Percentiles rank a stretch among this genome's conserved stretches.
phyloP scores from a whole-genome alignment of 805 yeast genomes.

The Candida nemodendra region DNA sequence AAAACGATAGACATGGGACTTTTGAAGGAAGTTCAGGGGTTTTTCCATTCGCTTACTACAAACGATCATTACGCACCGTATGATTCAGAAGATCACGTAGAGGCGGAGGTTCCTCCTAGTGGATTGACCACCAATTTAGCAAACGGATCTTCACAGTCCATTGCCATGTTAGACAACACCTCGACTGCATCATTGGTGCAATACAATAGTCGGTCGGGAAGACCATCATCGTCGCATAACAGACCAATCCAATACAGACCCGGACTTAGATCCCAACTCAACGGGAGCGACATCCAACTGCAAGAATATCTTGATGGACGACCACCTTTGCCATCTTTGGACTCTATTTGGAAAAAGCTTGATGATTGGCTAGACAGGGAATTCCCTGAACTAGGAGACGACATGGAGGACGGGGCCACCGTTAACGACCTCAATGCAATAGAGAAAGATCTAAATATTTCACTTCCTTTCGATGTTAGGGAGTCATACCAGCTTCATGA shows the following conservation, averaged over 20 bases:
- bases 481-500: constrained; percentile 83
- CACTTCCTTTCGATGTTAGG: constrained; percentile 76
- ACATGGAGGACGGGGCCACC: constrained; percentile 78
- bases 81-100: constrained; percentile 35
- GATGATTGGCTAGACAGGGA: constrained; percentile 78
- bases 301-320: constrained; percentile 42
- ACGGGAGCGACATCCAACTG: constrained; percentile 58
- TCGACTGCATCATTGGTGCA: constrained; percentile 33
- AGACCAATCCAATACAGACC: constrained; percentile 42
- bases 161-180: constrained; percentile 31
- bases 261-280: constrained; percentile 38
- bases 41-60: constrained; percentile 50
- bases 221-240: constrained; percentile 30
- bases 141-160: constrained; percentile 28
- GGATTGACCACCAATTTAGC: constrained; percentile 9
- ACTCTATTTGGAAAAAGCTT: constrained; percentile 84
- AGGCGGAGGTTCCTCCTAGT: constrained; percentile 19
- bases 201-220: constrained; percentile 42
- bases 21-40: constrained; percentile 34
- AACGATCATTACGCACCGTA: constrained; percentile 60
- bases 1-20: too few species aligned
- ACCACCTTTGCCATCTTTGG: constrained; percentile 61
- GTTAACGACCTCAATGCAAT: constrained; percentile 75
- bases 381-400: constrained; percentile 78
- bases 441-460: constrained; percentile 74